These are phyloP conservation scores for Radiomyces spectabilis DNA, from an alignment of 192 early-diverging fungal species.

Conservation along the genomic window DNA sequence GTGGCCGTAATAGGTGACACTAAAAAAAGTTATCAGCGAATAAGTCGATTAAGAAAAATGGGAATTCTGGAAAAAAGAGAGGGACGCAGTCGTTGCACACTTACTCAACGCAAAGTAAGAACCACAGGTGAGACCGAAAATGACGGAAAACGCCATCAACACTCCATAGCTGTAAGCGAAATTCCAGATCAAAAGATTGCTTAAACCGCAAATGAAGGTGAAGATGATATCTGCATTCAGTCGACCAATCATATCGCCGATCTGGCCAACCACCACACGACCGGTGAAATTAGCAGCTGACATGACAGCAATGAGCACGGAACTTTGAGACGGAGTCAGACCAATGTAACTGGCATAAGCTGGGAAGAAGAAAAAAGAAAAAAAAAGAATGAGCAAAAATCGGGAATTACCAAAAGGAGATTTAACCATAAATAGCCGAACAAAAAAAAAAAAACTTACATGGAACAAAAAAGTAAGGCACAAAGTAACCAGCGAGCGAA, in stretches of 20 bases:
- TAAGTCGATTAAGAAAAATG: no score
- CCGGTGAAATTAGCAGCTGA: conserved; percentile 16
- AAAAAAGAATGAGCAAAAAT: background rate
- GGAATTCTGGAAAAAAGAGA: no score
- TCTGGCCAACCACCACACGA: conserved; percentile 12
- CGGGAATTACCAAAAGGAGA: no score
- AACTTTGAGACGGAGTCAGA: conserved; percentile 13
- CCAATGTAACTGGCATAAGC: conserved; percentile 18
- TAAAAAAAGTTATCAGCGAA: background rate
- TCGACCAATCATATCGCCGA: conserved; percentile 12
- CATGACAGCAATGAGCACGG: conserved; percentile 5
- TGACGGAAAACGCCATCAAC: conserved; percentile 4
- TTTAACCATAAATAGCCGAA: no score
- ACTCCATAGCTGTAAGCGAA: conserved; percentile 2
- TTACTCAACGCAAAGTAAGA: conserved; percentile 13
- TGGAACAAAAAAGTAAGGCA: conserved; percentile 21
- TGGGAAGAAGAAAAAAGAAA: background rate
- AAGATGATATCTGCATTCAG: conserved; percentile 12
- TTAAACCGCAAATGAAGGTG: conserved; percentile 4
- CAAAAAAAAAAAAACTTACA: conserved; percentile 9
- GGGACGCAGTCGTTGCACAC: no score
- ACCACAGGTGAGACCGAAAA: conserved; percentile 16
- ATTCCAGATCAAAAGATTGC: conserved; percentile 12
- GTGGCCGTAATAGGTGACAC: conserved; percentile 2
- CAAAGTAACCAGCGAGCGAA: conserved; percentile 11